Evolutionary conservation across 257 asterid species (phyloP).

Genomic region (Plantago elongata): DNA sequence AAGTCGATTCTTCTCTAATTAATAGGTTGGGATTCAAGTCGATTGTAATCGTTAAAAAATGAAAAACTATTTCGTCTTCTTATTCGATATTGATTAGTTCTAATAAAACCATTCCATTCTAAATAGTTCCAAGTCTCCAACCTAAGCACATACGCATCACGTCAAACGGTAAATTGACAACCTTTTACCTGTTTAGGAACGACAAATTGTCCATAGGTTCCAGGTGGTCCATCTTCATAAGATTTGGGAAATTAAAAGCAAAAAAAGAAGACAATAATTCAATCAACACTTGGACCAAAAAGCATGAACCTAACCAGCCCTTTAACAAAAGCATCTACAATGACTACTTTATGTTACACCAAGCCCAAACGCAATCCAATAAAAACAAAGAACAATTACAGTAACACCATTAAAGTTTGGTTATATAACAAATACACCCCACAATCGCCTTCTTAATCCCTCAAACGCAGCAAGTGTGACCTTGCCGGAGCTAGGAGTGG

Average conservation of each 20-base stretch:
- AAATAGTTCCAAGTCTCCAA: too few species aligned
- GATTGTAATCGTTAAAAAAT: too few species aligned
- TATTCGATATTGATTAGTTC: too few species aligned
- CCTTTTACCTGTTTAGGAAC: neutral
- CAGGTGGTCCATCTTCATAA: constrained; percentile 3
- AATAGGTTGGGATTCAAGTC: too few species aligned
- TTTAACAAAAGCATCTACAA: constrained; percentile 15
- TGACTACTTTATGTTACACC: constrained; percentile 15
- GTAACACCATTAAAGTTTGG: neutral
- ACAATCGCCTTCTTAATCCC: neutral
- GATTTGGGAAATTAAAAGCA: neutral
- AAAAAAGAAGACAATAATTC: too few species aligned
- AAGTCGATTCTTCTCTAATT: too few species aligned
- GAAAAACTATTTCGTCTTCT: too few species aligned
- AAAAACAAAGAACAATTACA: neutral
- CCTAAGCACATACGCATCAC: too few species aligned
- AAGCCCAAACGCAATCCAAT: constrained; percentile 19
- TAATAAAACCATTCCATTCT: too few species aligned
- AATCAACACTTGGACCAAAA: constrained; percentile 9
- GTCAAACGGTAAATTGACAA: neutral
- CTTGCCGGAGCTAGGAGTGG: too few species aligned
- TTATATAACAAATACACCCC: constrained; percentile 3
- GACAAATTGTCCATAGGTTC: neutral
- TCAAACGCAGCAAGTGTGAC: too few species aligned
- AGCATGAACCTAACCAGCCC: constrained; percentile 18